These are phyloP conservation scores for Euptelea pleiosperma DNA, from an alignment of 164 flowering plant genomes.

Conservation along the genomic window DNA sequence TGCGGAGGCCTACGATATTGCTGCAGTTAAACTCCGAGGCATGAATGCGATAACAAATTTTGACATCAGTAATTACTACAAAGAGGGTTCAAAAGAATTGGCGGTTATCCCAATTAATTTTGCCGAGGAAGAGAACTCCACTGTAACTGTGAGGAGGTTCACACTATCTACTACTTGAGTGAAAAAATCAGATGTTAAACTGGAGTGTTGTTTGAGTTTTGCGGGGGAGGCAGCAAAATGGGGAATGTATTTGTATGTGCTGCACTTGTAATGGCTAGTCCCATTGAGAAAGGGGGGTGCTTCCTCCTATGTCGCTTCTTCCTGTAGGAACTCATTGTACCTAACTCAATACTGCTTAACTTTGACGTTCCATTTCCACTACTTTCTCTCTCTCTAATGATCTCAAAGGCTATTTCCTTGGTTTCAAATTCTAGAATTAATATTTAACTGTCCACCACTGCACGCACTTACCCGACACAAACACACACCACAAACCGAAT, in stretches of 20 bases:
- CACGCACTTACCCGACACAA: too few species aligned
- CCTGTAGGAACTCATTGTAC: background rate
- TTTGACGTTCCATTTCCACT: background rate
- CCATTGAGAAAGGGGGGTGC: too few species aligned
- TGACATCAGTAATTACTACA: conserved; percentile 25
- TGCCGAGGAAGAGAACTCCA: conserved; percentile 13
- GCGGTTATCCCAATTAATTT: conserved; percentile 13
- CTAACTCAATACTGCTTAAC: too few species aligned
- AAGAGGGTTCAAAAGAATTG: conserved; percentile 22
- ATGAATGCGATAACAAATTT: conserved; percentile 28
- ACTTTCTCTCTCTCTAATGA: conserved; percentile 2
- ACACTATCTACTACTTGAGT: conserved; percentile 12
- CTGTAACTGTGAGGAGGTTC: conserved; percentile 7
- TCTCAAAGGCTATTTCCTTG: too few species aligned
- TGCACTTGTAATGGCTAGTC: conserved; percentile 6
- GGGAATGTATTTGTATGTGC: background rate
- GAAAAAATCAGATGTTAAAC: background rate
- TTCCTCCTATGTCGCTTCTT: background rate
- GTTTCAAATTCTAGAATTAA: too few species aligned
- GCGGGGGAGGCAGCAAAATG: background rate
- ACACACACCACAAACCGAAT: too few species aligned
- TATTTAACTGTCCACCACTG: too few species aligned
- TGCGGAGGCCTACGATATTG: conserved; percentile 26
- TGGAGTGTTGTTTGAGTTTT: background rate
- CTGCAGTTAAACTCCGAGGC: conserved; percentile 24